Base-by-base conservation (phyloP, 2,329 filamentous ascomycete species). In the Ceratocystis eucalypticola region DNA sequence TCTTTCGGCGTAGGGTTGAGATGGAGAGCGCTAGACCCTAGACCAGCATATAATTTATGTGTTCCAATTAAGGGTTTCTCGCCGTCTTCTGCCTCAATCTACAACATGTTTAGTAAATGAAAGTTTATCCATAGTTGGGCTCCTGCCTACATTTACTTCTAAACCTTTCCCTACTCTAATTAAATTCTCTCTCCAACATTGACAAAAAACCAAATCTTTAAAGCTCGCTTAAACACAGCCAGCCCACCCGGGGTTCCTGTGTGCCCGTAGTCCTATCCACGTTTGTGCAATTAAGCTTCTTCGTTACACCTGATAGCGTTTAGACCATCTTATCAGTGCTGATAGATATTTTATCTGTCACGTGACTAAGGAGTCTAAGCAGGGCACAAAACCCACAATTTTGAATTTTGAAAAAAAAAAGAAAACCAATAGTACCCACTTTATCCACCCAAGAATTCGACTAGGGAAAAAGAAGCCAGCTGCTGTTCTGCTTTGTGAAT, bases 351-450 rank as follows among this genome's bases (percentile, higher is more conserved):
- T 3, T 48, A 12, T 8, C 1, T 41, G 5, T 45, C 66, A 67
- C 66, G 66, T 67, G 66, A 50, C 3, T 5, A 15, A 2, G 0
- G 12, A 3, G 15, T n/a, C 1, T 4, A 8, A 20, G 22, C 12
- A 57, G 53, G 53, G 53, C 53, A 57, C 28, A 57, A n/a, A 2
- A 30, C 48, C 48, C 64, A 65, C 64, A 65, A 28, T 28, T 65
- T 57, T n/a, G 5, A 3, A 1, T 22, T 45, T 45, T 8, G 5
- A 7, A 41, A 41, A 57, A 57, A 65, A 65, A 65, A 41, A 22
- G 44, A 65, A 45, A 61, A 30, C 30, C 28, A 33, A 7, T 10
- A 10, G 20, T 62, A 55, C 66, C 66, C 66, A 67, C 66, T 64
- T 17, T n/a, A 28, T 48, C 48, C 15, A 8, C 28, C 41, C 17